A percentile compares a stretch with the other conserved stretches of the same genome.
Conservation (phyloP, 257 asterid genomes). For the Solanum chilense region DNA sequence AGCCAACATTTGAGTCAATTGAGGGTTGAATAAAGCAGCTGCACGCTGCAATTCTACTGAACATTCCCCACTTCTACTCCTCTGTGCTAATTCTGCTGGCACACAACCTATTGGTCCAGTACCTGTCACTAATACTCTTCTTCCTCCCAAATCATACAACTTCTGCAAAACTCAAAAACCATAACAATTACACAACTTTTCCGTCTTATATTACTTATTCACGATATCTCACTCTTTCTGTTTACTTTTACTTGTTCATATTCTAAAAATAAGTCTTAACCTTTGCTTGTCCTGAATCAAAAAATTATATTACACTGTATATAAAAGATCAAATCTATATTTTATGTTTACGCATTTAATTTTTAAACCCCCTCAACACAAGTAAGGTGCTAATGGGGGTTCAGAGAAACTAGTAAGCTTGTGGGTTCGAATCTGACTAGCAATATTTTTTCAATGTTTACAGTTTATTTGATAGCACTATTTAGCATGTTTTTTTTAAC, state of each 20-base stretch:
- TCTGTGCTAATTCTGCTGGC: conserved; percentile 71
- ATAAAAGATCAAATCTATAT: too few species aligned
- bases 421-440: too few species aligned
- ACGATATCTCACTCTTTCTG: not conserved
- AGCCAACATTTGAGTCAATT: conserved; percentile 32
- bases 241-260: not conserved
- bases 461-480: too few species aligned
- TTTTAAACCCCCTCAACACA: too few species aligned
- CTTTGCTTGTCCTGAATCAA: too few species aligned
- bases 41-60: conserved; percentile 50
- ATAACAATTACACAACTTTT: not conserved
- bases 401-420: too few species aligned
- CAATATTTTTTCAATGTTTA: too few species aligned
- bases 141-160: conserved; percentile 51
- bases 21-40: conserved; percentile 53
- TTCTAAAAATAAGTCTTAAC: not conserved
- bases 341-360: too few species aligned
- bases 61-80: conserved; percentile 59
- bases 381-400: too few species aligned
- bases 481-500: too few species aligned
- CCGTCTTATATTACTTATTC: too few species aligned
- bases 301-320: too few species aligned
- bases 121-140: conserved; percentile 65
- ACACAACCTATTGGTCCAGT: conserved; percentile 85
- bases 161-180: conserved; percentile 19